phyloP scores from a whole-genome alignment of 2,329 filamentous ascomycete genomes.

The Cladosporium sp. region DNA sequence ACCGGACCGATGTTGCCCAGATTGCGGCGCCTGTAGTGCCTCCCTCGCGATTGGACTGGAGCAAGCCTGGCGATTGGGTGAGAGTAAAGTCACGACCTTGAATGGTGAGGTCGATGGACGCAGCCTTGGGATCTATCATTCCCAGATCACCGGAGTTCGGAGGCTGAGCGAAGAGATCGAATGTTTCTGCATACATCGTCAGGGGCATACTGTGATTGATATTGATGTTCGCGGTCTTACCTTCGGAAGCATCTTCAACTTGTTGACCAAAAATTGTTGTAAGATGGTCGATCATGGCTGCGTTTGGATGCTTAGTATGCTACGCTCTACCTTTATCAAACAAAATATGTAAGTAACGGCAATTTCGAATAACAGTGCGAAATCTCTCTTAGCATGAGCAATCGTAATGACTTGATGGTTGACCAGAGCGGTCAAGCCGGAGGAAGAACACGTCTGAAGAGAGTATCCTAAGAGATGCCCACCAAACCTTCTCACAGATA shows the following conservation, averaged over 20 bases:
- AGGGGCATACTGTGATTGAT: neutral
- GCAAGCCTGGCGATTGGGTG: constrained; percentile 78
- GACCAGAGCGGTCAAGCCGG: neutral
- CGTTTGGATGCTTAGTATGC: neutral
- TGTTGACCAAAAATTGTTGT: constrained; percentile 25
- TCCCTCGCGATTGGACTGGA: constrained; percentile 72
- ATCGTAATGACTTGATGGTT: neutral
- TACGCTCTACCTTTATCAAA: neutral
- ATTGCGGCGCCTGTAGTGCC: constrained; percentile 79
- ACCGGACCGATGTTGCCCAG: constrained; percentile 85
- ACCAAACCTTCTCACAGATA: neutral
- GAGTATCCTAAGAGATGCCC: neutral
- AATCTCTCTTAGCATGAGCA: neutral
- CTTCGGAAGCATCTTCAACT: constrained; percentile 22
- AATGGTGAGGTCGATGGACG: constrained; percentile 61
- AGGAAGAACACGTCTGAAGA: neutral
- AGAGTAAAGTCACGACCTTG: constrained; percentile 71
- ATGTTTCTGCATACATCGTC: constrained; percentile 68
- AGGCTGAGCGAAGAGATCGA: constrained; percentile 71
- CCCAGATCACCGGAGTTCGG: constrained; percentile 62
- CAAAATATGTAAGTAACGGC: neutral
- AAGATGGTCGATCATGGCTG: constrained; percentile 24
- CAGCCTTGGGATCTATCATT: constrained; percentile 71
- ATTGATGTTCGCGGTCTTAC: neutral
- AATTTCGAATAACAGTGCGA: neutral